A percentile compares a stretch with the other conserved stretches of the same genome.
Evolutionary conservation across 75 land plant genomes (phyloP).

Genomic region (Ceratopteris richardii): DNA sequence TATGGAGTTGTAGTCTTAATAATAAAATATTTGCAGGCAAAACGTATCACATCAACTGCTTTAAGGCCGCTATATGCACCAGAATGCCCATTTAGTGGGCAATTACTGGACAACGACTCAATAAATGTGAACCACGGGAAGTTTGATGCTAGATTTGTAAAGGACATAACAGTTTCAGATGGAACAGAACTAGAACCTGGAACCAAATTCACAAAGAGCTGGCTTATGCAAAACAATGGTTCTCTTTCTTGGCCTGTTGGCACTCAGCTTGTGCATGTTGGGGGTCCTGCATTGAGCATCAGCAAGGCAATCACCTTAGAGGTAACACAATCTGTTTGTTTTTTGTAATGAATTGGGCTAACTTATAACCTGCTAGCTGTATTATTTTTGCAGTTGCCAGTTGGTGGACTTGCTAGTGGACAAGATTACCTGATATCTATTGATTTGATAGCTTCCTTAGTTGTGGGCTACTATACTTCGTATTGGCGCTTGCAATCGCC

Average conservation of each 20-base stretch:
- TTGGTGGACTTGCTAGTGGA: conserved; percentile 38
- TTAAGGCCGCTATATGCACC: not conserved
- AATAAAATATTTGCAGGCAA: too few species aligned
- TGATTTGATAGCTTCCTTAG: conserved; percentile 64
- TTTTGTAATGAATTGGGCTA: too few species aligned
- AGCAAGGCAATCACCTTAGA: conserved; percentile 19
- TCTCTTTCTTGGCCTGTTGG: conserved; percentile 48
- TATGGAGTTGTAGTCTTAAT: too few species aligned
- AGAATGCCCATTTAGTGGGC: conserved; percentile 6
- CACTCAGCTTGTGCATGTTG: conserved; percentile 66
- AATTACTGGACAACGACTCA: not conserved
- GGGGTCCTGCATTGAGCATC: conserved; percentile 52
- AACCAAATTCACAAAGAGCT: conserved; percentile 76
- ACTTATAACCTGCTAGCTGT: not conserved
- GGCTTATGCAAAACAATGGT: conserved; percentile 84
- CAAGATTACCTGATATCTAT: conserved; percentile 64
- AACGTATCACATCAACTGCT: too few species aligned
- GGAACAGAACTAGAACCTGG: conserved; percentile 61
- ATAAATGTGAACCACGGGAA: not conserved
- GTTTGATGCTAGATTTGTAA: conserved; percentile 65
- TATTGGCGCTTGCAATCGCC: conserved; percentile 84
- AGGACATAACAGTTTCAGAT: conserved; percentile 76
- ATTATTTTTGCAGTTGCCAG: conserved; percentile 42
- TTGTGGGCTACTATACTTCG: conserved; percentile 70
- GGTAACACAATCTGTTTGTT: not conserved